Evolutionary conservation across 2,329 filamentous ascomycete species (phyloP), one percentile per base, ranked within the genome.

Genomic region (Diplodia sapinea): DNA sequence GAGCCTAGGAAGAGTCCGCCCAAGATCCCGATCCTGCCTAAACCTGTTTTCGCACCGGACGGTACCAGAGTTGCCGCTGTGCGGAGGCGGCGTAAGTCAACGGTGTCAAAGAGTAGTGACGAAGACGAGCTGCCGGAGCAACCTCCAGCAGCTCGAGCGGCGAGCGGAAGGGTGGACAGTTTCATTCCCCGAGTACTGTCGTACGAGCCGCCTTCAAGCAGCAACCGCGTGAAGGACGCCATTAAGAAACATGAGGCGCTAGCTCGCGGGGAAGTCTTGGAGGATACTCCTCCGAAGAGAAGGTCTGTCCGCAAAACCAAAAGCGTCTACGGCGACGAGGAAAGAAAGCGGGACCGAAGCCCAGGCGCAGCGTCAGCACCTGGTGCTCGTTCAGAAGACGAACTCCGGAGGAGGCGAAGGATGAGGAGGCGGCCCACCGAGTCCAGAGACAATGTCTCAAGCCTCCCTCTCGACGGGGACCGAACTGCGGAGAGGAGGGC

Each of bases 321-420:
- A 49, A 67, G 65, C 26, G 33, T 36, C 38, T 55, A 62, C 47
- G 65, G 59, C 20, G 65, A 67, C 12, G 38, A 51, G 17, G 56
- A 63, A 11, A 51, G 49, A 40, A 43, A 51, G 65, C 65, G 47
- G 23, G 57, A 54, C 17, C 26, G 47, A 17, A 63, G 56, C 36
- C 26, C 38, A 20, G 40, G 50, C 11, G 59, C 47, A 40, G 52
- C 36, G 3, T 23, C 56, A 17, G 57, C 43, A 13, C 65, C 56
- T n/a, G 49, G 65, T 23, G 49, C 26, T 20, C 56, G 50, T 17
- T 67, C 65, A 23, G 65, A 63, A 64, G 67, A 15, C 68, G 49
- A 64, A 72, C 75, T 20, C 76, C 74, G 47, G 68, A 54, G 76
- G 76, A 61, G 71, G 70, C 66, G 63, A 26, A 59, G 68, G 38